A percentile compares a stretch with the other conserved stretches of the same genome.
Conservation (phyloP, 352 stramenopile genomes). For the Globisporangium camurandrum region DNA sequence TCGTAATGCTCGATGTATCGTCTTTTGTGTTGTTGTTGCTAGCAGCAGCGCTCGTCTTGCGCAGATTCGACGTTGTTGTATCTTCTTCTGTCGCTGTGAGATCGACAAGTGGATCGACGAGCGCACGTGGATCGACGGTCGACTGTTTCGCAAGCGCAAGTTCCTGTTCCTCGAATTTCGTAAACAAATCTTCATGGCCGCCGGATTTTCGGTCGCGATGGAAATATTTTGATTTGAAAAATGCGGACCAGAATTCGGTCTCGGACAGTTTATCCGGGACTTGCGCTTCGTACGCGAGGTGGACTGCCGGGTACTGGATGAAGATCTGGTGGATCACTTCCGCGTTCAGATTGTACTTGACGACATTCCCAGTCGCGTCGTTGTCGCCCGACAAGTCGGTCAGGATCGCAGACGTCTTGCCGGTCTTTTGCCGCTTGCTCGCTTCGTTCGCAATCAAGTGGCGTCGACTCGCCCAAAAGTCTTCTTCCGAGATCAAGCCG, state of each 20-base stretch:
- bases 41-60: no score
- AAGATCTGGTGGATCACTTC: conserved; percentile 89
- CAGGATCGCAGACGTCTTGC: conserved; percentile 78
- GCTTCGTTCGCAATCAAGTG: conserved; percentile 80
- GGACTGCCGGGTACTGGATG: conserved; percentile 82
- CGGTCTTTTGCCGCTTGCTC: conserved; percentile 80
- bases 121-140: conserved; percentile 44
- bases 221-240: conserved; percentile 89
- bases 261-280: conserved; percentile 87
- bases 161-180: conserved; percentile 78
- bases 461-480: conserved; percentile 79
- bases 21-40: conserved; percentile 21
- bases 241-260: conserved; percentile 83
- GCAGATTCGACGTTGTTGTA: conserved; percentile 31
- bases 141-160: conserved; percentile 36
- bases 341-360: conserved; percentile 88
- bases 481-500: conserved; percentile 76
- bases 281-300: conserved; percentile 77
- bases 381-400: conserved; percentile 73
- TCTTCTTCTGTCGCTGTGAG: conserved; percentile 68
- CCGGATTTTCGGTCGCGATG: conserved; percentile 74
- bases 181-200: conserved; percentile 83
- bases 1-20: conserved; percentile 54
- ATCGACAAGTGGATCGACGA: conserved; percentile 76
- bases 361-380: conserved; percentile 58